These are phyloP conservation scores for Vachellia pachyceras DNA, from an alignment of 306 rosid species.

Conservation along the genomic window DNA sequence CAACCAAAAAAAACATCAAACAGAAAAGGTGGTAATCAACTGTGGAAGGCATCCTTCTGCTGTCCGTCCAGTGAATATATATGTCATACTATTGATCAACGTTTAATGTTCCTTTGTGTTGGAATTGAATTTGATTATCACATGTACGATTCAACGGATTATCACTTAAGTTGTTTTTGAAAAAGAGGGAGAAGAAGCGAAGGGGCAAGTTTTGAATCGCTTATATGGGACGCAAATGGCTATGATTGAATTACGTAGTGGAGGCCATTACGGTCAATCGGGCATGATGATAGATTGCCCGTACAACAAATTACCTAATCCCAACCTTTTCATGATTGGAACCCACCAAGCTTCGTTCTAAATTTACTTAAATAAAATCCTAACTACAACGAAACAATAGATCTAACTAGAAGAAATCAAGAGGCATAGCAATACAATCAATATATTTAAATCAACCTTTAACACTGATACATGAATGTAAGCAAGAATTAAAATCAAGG, in stretches of 20 bases:
- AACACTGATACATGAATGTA: too few relatives aligned
- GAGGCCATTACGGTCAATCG: not conserved
- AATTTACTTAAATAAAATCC: too few relatives aligned
- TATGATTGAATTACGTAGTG: not conserved
- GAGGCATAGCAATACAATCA: too few relatives aligned
- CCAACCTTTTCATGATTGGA: not conserved
- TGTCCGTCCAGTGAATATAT: slow-evolving; percentile 21
- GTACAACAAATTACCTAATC: not conserved
- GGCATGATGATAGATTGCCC: not conserved
- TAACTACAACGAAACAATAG: too few relatives aligned
- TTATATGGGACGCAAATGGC: not conserved
- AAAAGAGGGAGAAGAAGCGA: not conserved
- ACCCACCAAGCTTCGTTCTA: too few relatives aligned
- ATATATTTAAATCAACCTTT: too few relatives aligned
- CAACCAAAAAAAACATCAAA: not conserved
- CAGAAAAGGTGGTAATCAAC: slow-evolving; percentile 4
- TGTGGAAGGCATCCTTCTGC: slow-evolving; percentile 8
- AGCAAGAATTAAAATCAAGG: too few relatives aligned
- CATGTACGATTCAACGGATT: not conserved
- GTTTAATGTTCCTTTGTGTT: slow-evolving; percentile 16
- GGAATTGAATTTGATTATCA: slow-evolving; percentile 34
- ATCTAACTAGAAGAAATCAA: too few relatives aligned
- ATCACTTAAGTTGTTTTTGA: too few relatives aligned
- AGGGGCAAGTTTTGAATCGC: not conserved
- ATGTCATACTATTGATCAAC: not conserved